phyloP scores from a whole-genome alignment of 2,329 filamentous ascomycete species.

The Paraconiothyrium brasiliense region DNA sequence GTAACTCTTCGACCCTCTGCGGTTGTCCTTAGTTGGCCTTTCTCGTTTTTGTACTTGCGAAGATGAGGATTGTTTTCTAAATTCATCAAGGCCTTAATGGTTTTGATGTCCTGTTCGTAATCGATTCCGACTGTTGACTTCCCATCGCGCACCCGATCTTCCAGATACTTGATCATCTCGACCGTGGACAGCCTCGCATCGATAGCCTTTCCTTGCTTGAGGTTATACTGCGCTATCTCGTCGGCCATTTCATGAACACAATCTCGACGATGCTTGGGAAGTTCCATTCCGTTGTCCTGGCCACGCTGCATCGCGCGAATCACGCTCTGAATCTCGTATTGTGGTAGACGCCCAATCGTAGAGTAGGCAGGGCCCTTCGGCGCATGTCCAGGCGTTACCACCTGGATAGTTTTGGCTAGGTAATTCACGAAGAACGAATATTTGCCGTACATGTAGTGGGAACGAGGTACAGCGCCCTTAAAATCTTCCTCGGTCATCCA shows the following conservation, averaged over 20 bases:
- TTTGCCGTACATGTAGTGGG: constrained; percentile 64
- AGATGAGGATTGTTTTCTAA: constrained; percentile 19
- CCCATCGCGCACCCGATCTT: constrained; percentile 30
- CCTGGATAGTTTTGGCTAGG: constrained; percentile 63
- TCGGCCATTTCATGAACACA: constrained; percentile 38
- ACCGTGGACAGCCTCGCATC: constrained; percentile 23
- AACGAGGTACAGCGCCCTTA: constrained; percentile 66
- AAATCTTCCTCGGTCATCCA: constrained; percentile 74
- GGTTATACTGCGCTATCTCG: constrained; percentile 31
- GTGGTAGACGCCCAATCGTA: constrained; percentile 34
- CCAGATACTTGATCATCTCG: constrained; percentile 34
- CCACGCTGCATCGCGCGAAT: constrained; percentile 33
- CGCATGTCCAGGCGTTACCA: constrained; percentile 29
- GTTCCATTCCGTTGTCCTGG: constrained; percentile 30
- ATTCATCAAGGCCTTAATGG: constrained; percentile 13
- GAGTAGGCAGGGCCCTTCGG: constrained; percentile 25
- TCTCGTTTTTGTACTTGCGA: neutral
- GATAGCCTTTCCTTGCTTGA: constrained; percentile 22
- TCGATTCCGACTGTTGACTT: constrained; percentile 32
- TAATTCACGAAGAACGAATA: constrained; percentile 69
- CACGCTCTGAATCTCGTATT: constrained; percentile 42
- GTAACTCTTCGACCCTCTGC: constrained; percentile 14
- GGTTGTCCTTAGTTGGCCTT: neutral
- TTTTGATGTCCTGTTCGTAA: constrained; percentile 19
- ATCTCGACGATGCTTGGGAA: constrained; percentile 39